phyloP scores from a whole-genome alignment of 1,284 basidiomycete genomes.

The Sanghuangporus baumii region DNA sequence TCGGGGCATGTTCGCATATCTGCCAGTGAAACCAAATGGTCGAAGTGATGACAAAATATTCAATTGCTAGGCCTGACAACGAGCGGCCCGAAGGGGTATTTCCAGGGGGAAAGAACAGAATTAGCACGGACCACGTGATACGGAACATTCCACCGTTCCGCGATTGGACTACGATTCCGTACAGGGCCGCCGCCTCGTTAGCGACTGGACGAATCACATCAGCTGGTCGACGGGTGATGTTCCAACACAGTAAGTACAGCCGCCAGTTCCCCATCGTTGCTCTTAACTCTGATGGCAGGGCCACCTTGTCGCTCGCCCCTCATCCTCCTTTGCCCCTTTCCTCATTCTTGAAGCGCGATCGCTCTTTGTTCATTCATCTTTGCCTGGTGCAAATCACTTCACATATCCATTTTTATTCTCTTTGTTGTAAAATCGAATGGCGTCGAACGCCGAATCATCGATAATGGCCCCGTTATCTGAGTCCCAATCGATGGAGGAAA shows the following conservation, averaged over 20 bases:
- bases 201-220: not conserved
- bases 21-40: too few relatives aligned
- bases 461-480: not conserved
- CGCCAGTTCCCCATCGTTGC: not conserved
- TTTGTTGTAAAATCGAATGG: slow-evolving; percentile 15
- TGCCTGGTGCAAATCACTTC: slow-evolving; percentile 10
- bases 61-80: not conserved
- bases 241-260: not conserved
- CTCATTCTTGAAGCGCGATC: not conserved
- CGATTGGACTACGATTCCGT: not conserved
- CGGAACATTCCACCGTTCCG: not conserved
- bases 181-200: not conserved
- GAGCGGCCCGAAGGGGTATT: not conserved
- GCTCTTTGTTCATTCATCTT: slow-evolving; percentile 9
- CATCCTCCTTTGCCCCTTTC: not conserved
- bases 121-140: not conserved
- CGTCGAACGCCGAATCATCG: slow-evolving; percentile 20
- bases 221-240: not conserved
- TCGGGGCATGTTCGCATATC: too few relatives aligned
- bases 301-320: not conserved
- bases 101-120: too few relatives aligned
- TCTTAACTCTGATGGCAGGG: slow-evolving; percentile 10
- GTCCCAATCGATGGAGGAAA: slow-evolving; percentile 7
- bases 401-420: not conserved
- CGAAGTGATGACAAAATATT: not conserved